Evolutionary conservation across 2,329 filamentous ascomycete genomes (phyloP).

Genomic region (Verticillium nubilum): DNA sequence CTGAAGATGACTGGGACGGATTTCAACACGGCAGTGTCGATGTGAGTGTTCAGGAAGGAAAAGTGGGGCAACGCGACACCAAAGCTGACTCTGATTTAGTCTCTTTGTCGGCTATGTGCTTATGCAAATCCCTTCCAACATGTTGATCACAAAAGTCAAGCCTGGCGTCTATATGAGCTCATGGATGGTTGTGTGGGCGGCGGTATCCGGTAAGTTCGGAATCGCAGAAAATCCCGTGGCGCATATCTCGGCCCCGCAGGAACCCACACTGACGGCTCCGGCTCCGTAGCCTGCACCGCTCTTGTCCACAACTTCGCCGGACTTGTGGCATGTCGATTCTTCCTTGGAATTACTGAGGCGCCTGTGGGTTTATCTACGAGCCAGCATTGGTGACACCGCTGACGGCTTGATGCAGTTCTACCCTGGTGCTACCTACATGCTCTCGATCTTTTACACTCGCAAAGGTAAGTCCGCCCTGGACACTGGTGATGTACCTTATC

Average conservation of each 20-base stretch:
- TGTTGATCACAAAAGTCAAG: slow-evolving; percentile 46
- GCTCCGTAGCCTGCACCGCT: slow-evolving; percentile 23
- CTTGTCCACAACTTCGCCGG: slow-evolving; percentile 27
- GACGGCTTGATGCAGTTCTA: slow-evolving; percentile 22
- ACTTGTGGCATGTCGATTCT: slow-evolving; percentile 29
- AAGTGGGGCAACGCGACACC: background rate
- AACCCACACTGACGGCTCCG: background rate
- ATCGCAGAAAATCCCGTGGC: background rate
- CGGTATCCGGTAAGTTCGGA: slow-evolving; percentile 24
- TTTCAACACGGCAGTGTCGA: slow-evolving; percentile 30
- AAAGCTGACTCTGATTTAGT: slow-evolving; percentile 11
- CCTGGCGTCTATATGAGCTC: slow-evolving; percentile 48
- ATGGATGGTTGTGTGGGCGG: slow-evolving; percentile 37
- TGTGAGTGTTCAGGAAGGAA: slow-evolving; percentile 14
- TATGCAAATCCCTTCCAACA: slow-evolving; percentile 58
- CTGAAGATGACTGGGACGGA: slow-evolving; percentile 32
- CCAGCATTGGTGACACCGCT: background rate
- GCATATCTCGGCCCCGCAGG: no score
- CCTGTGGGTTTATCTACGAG: slow-evolving; percentile 15
- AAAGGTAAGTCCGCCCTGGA: slow-evolving; percentile 15
- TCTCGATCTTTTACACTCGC: slow-evolving; percentile 26
- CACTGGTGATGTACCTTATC: background rate
- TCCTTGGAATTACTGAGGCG: slow-evolving; percentile 32
- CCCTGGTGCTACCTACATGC: slow-evolving; percentile 29
- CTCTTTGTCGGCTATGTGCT: slow-evolving; percentile 46